phyloP scores from a whole-genome alignment of 176 grass and related monocot species.

The Triticum timopheevii region DNA sequence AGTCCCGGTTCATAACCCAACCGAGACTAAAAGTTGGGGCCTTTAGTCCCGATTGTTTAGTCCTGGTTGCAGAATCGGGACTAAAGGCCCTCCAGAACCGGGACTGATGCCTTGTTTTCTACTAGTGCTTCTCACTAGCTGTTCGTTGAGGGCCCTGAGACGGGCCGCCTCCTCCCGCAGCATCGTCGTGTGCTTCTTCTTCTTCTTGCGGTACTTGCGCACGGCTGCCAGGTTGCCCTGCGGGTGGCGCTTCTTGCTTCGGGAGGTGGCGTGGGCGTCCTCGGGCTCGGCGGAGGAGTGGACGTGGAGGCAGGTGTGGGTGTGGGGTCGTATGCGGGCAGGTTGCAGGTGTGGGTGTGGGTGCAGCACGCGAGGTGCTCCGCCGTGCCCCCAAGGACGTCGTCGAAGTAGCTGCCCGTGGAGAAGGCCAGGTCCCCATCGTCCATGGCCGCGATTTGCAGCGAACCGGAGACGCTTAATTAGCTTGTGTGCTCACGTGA shows the following conservation, averaged over 20 bases:
- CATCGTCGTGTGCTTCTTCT: slow-evolving; percentile 55
- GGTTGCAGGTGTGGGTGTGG: slow-evolving; percentile 86
- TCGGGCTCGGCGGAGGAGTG: slow-evolving; percentile 46
- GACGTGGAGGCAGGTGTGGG: slow-evolving; percentile 76
- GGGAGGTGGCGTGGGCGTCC: slow-evolving; percentile 26
- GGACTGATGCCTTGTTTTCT: too few relatives aligned
- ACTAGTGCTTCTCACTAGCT: slow-evolving; percentile 32
- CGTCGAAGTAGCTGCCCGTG: slow-evolving; percentile 62
- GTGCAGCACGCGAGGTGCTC: slow-evolving; percentile 59
- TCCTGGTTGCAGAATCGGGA: too few relatives aligned
- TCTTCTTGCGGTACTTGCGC: slow-evolving; percentile 78
- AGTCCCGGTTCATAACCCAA: too few relatives aligned
- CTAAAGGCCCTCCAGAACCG: too few relatives aligned
- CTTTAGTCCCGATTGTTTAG: too few relatives aligned
- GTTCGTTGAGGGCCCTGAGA: slow-evolving; percentile 49
- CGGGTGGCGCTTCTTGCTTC: slow-evolving; percentile 43
- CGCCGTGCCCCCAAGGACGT: slow-evolving; percentile 43
- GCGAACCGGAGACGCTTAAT: neutral
- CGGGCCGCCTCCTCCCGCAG: slow-evolving; percentile 59
- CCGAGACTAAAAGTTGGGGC: too few relatives aligned
- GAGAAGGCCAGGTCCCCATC: slow-evolving; percentile 65
- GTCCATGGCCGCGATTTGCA: slow-evolving; percentile 40
- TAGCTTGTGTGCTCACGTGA: too few relatives aligned
- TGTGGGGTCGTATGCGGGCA: slow-evolving; percentile 56
- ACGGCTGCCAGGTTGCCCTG: slow-evolving; percentile 61